Percentiles rank a stretch among this genome's conserved stretches.
Conservation (phyloP, 306 rosid genomes). For the Acacia melanoxylon region DNA sequence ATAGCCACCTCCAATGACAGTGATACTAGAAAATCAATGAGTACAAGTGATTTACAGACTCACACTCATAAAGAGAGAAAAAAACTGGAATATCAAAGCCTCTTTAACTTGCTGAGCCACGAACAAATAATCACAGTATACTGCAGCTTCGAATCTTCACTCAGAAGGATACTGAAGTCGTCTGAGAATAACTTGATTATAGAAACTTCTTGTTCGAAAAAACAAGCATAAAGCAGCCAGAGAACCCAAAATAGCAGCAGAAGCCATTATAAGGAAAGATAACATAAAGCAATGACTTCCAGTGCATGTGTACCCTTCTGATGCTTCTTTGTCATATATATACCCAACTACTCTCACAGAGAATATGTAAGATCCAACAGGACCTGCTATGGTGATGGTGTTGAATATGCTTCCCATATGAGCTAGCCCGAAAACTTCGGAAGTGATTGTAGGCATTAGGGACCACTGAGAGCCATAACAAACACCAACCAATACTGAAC, state of each 20-base stretch:
- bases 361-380: constrained; percentile 61
- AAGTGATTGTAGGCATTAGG: constrained; percentile 61
- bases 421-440: constrained; percentile 71
- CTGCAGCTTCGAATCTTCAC: neutral
- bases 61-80: neutral
- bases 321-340: constrained; percentile 51
- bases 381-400: constrained; percentile 55
- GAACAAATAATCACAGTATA: neutral
- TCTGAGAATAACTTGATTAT: constrained; percentile 42
- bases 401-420: constrained; percentile 69
- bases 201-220: constrained; percentile 55
- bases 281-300: constrained; percentile 46
- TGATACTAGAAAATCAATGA: neutral
- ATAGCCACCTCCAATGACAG: neutral
- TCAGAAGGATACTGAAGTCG: constrained; percentile 29
- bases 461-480: constrained; percentile 71
- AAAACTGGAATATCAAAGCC: neutral
- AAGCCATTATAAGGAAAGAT: constrained; percentile 47
- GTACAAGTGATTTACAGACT: constrained; percentile 19
- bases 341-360: constrained; percentile 56
- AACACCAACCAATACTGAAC: constrained; percentile 54
- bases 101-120: neutral
- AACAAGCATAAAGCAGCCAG: constrained; percentile 49
- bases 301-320: constrained; percentile 27
- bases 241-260: constrained; percentile 47